Evolutionary conservation across 2,329 filamentous ascomycete species (phyloP).

Genomic region (Fusarium nurragi): DNA sequence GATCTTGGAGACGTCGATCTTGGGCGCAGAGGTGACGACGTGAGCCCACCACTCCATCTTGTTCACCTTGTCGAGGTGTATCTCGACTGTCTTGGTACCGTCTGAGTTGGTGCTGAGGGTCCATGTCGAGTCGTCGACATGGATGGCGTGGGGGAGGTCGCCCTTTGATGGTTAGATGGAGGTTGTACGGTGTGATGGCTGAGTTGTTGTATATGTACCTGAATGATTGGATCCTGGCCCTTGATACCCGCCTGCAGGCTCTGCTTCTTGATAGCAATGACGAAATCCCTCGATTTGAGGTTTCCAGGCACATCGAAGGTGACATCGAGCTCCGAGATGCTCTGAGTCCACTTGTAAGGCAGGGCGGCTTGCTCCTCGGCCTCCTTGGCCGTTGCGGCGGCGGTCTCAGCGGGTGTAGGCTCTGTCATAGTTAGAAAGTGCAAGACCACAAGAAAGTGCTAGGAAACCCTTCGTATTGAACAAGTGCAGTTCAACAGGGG

Average conservation of each 20-base stretch:
- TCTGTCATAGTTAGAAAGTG: conserved; percentile 51
- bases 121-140: conserved; percentile 92
- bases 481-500: conserved; percentile 37
- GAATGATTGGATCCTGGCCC: conserved; percentile 85
- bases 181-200: background rate
- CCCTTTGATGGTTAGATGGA: conserved; percentile 64
- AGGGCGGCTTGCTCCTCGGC: conserved; percentile 87
- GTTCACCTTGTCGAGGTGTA: conserved; percentile 95
- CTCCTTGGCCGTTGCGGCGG: conserved; percentile 74
- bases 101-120: conserved; percentile 79
- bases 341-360: conserved; percentile 98
- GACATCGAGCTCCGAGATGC: conserved; percentile 87
- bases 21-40: conserved; percentile 84
- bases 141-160: conserved; percentile 81
- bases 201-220: conserved; percentile 61
- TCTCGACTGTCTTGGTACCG: conserved; percentile 73
- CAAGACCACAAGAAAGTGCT: background rate
- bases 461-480: background rate
- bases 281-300: conserved; percentile 83
- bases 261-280: conserved; percentile 82
- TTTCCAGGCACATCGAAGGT: conserved; percentile 81
- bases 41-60: conserved; percentile 99
- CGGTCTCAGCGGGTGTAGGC: conserved; percentile 64
- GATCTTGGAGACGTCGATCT: conserved; percentile 96
- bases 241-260: conserved; percentile 84